These are phyloP conservation scores for Cucurbita argyrosperma DNA, from an alignment of 306 rosid genomes.

Conservation along the genomic window DNA sequence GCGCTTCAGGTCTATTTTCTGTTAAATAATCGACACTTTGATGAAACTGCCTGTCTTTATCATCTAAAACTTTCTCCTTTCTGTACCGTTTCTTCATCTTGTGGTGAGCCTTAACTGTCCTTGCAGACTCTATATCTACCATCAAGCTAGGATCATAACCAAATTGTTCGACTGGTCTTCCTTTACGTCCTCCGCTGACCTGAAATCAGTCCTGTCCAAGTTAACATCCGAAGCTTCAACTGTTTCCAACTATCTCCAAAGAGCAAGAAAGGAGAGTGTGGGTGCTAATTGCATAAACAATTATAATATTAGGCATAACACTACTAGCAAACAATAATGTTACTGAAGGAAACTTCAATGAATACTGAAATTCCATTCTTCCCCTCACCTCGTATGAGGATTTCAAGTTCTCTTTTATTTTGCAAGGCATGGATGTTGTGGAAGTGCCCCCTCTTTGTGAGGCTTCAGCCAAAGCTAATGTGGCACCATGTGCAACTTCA, in stretches of 20 bases:
- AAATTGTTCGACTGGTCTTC: constrained; percentile 62
- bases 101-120: constrained; percentile 32
- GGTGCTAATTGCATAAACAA: constrained; percentile 9
- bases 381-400: constrained; percentile 34
- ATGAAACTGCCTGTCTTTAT: constrained; percentile 22
- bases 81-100: constrained; percentile 36
- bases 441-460: constrained; percentile 58
- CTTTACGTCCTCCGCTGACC: constrained; percentile 49
- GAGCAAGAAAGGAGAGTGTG: neutral
- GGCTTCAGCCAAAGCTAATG: constrained; percentile 50
- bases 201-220: constrained; percentile 39
- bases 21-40: neutral
- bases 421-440: constrained; percentile 29
- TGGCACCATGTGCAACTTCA: constrained; percentile 41
- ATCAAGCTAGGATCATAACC: constrained; percentile 41
- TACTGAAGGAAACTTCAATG: neutral
- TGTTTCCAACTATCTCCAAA: constrained; percentile 11
- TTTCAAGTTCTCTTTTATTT: constrained; percentile 26
- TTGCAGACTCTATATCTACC: constrained; percentile 41
- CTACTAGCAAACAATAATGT: constrained; percentile 1
- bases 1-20: neutral
- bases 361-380: constrained; percentile 25
- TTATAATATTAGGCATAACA: constrained; percentile 1
- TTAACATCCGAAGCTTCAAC: constrained; percentile 31
- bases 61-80: constrained; percentile 38